These are phyloP conservation scores for Piloderma croceum DNA, from an alignment of 768 basidiomycete species.

Conservation along the genomic window DNA sequence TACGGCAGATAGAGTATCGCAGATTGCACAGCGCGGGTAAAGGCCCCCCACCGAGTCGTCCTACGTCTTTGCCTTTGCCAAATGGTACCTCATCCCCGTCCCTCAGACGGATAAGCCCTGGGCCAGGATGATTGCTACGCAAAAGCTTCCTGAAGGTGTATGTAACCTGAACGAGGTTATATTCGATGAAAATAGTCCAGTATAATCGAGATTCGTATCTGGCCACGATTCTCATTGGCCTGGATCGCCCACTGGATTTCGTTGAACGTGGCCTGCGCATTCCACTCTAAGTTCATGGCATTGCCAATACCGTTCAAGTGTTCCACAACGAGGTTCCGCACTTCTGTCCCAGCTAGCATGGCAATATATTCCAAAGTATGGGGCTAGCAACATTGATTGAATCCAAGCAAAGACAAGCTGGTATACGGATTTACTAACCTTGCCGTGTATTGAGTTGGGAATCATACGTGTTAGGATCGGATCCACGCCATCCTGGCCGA, in stretches of 20 bases:
- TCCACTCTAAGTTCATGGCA: slow-evolving; percentile 7
- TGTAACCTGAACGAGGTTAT: slow-evolving; percentile 5
- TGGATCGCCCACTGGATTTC: slow-evolving; percentile 9
- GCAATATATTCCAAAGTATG: slow-evolving; percentile 10
- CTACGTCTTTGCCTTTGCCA: too few relatives aligned
- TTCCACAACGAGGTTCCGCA: slow-evolving; percentile 1
- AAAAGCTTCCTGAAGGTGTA: slow-evolving; percentile 9
- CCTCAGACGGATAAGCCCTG: too few relatives aligned
- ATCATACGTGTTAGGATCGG: slow-evolving; percentile 10
- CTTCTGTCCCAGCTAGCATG: slow-evolving; percentile 7
- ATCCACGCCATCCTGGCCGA: too few relatives aligned
- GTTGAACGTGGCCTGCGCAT: slow-evolving; percentile 8
- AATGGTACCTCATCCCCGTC: too few relatives aligned
- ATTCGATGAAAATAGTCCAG: background rate
- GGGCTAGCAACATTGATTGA: slow-evolving; percentile 5
- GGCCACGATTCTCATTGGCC: slow-evolving; percentile 4
- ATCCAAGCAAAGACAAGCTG: too few relatives aligned
- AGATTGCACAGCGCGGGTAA: too few relatives aligned
- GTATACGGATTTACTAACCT: slow-evolving; percentile 4
- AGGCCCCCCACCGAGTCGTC: too few relatives aligned
- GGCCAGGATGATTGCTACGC: too few relatives aligned
- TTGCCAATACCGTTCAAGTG: slow-evolving; percentile 8
- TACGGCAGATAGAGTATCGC: too few relatives aligned
- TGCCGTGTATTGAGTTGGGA: slow-evolving; percentile 5
- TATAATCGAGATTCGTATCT: slow-evolving; percentile 6